A percentile compares a stretch with the other conserved stretches of the same genome.
phyloP scores from a whole-genome alignment of 2,329 filamentous ascomycete genomes.

The Aschersonia sp. region DNA sequence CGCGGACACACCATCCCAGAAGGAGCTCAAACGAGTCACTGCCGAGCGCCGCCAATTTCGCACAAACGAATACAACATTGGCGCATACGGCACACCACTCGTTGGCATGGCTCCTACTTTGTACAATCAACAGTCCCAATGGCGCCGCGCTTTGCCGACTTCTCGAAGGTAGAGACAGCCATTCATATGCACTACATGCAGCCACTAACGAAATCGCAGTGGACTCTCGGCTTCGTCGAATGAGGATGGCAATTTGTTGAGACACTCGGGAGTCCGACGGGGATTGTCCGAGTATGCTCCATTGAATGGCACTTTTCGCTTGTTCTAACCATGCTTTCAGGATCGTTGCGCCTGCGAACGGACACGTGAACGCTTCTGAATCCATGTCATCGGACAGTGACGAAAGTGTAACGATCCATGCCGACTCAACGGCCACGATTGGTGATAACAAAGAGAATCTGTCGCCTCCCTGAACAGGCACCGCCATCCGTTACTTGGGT shows the following conservation, averaged over 20 bases:
- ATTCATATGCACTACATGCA: not conserved
- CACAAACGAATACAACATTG: slow-evolving; percentile 83
- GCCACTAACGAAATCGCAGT: slow-evolving; percentile 6
- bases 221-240: slow-evolving; percentile 14
- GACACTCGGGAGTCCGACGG: slow-evolving; percentile 16
- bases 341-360: slow-evolving; percentile 24
- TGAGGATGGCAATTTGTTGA: slow-evolving; percentile 12
- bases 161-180: slow-evolving; percentile 13
- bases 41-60: slow-evolving; percentile 91
- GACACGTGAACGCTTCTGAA: slow-evolving; percentile 21
- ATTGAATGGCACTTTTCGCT: slow-evolving; percentile 9
- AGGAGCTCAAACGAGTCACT: slow-evolving; percentile 90
- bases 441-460: slow-evolving; percentile 28
- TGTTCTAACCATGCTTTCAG: slow-evolving; percentile 20
- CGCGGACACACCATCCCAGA: slow-evolving; percentile 91
- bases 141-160: slow-evolving; percentile 16
- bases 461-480: slow-evolving; percentile 31
- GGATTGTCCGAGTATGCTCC: slow-evolving; percentile 22
- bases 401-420: slow-evolving; percentile 39
- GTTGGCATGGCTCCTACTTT: slow-evolving; percentile 34
- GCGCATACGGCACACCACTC: slow-evolving; percentile 48
- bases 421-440: slow-evolving; percentile 28
- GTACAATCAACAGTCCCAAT: slow-evolving; percentile 22
- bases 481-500: slow-evolving; percentile 5
- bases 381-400: slow-evolving; percentile 33